Evolutionary conservation across 257 asterid genomes (phyloP).

Genomic region (Datura wrightii): DNA sequence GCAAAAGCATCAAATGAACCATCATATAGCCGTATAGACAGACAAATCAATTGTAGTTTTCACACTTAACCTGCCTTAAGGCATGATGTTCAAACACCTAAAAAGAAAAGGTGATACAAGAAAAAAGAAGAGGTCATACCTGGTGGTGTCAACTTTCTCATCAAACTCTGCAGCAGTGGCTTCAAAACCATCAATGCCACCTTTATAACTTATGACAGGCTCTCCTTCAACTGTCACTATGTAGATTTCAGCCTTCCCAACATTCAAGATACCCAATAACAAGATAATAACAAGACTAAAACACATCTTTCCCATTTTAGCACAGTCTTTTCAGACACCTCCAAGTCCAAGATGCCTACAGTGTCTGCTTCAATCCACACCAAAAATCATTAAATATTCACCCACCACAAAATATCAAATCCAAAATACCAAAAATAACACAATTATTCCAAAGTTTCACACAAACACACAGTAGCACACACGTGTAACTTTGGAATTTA

Average conservation of each 20-base stretch:
- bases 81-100: neutral
- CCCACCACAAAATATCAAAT: neutral
- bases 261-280: constrained; percentile 44
- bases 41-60: constrained; percentile 1
- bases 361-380: constrained; percentile 47
- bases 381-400: neutral
- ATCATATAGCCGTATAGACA: neutral
- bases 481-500: neutral
- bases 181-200: constrained; percentile 87
- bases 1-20: neutral
- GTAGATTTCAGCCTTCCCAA: constrained; percentile 72
- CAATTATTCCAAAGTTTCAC: neutral
- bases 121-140: constrained; percentile 50
- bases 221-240: constrained; percentile 92
- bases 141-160: constrained; percentile 75
- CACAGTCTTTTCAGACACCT: constrained; percentile 45
- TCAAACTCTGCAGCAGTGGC: constrained; percentile 93
- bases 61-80: neutral
- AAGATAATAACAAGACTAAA: constrained; percentile 44
- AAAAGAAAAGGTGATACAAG: constrained; percentile 7
- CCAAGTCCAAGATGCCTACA: constrained; percentile 41
- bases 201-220: constrained; percentile 88
- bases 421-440: neutral
- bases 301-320: constrained; percentile 57
- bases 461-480: constrained; percentile 1